phyloP scores from a whole-genome alignment of 768 basidiomycete genomes.

The Chlorophyllum brunneum region DNA sequence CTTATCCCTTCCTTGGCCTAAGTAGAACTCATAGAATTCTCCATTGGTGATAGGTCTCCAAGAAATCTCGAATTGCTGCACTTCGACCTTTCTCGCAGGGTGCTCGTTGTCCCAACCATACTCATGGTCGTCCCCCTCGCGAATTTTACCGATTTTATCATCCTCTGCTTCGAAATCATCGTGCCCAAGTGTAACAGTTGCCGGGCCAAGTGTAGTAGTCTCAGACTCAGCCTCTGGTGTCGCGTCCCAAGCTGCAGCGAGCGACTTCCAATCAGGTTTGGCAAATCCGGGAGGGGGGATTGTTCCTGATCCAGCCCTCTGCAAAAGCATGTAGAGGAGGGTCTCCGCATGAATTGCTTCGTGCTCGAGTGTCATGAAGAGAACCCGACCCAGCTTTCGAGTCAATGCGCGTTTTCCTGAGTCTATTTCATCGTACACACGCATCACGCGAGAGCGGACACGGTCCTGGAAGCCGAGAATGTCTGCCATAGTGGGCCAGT shows the following conservation, averaged over 20 bases:
- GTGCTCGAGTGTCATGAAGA: conserved; percentile 92
- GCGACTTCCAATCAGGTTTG: conserved; percentile 64
- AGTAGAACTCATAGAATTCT: conserved; percentile 73
- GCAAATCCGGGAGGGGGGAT: conserved; percentile 75
- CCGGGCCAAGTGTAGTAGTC: conserved; percentile 57
- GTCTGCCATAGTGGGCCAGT: conserved; percentile 75
- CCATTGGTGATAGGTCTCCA: conserved; percentile 88
- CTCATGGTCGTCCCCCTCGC: conserved; percentile 51
- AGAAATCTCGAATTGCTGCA: conserved; percentile 71
- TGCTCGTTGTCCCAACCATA: conserved; percentile 97
- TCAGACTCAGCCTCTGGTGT: conserved; percentile 36
- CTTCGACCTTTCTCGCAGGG: conserved; percentile 56
- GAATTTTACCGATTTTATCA: conserved; percentile 22
- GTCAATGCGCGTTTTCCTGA: conserved; percentile 48
- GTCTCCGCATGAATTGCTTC: conserved; percentile 92
- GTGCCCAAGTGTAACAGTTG: conserved; percentile 67
- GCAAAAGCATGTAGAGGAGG: conserved; percentile 90
- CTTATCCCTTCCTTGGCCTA: conserved; percentile 36
- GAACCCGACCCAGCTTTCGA: conserved; percentile 67
- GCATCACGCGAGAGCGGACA: conserved; percentile 67
- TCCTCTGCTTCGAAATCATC: conserved; percentile 81
- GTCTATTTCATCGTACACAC: conserved; percentile 70
- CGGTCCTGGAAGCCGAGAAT: conserved; percentile 79
- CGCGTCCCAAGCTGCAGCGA: conserved; percentile 46
- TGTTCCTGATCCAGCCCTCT: conserved; percentile 73